Conservation (phyloP, 495 filamentous ascomycete genomes). For the Talaromyces stipitatus region DNA sequence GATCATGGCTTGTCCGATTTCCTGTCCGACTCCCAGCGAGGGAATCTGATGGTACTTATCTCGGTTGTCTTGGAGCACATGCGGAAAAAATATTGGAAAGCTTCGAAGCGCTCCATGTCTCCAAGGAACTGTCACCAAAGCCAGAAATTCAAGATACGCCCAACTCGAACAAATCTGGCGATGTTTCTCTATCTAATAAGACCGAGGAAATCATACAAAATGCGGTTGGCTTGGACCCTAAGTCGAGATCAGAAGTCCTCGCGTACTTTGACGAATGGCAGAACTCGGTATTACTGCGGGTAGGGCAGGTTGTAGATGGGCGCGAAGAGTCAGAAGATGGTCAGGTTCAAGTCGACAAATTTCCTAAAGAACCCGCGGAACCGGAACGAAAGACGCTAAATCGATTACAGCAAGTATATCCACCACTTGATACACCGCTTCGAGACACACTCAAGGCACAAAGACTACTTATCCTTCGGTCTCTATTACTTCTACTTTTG, state of each 20-base stretch:
- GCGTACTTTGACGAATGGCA: conserved; percentile 59
- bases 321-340: conserved; percentile 29
- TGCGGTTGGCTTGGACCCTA: not conserved
- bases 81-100: conserved; percentile 33
- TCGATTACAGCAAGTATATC: conserved; percentile 27
- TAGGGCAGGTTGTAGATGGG: conserved; percentile 59
- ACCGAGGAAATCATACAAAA: not conserved
- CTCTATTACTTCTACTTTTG: conserved; percentile 65
- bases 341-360: not conserved
- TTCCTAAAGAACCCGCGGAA: not conserved
- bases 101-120: conserved; percentile 21
- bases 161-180: not conserved
- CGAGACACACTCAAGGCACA: conserved; percentile 29
- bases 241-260: conserved; percentile 32
- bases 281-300: conserved; percentile 49
- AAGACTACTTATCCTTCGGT: conserved; percentile 44
- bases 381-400: not conserved
- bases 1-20: conserved; percentile 43
- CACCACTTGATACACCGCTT: conserved; percentile 38
- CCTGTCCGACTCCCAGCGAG: conserved; percentile 40
- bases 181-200: not conserved
- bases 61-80: conserved; percentile 36
- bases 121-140: conserved; percentile 3
- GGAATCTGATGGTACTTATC: conserved; percentile 40
- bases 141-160: conserved; percentile 5